These are phyloP conservation scores for Syzygium aromaticum DNA, from an alignment of 345 rosid genomes.

Conservation along the genomic window DNA sequence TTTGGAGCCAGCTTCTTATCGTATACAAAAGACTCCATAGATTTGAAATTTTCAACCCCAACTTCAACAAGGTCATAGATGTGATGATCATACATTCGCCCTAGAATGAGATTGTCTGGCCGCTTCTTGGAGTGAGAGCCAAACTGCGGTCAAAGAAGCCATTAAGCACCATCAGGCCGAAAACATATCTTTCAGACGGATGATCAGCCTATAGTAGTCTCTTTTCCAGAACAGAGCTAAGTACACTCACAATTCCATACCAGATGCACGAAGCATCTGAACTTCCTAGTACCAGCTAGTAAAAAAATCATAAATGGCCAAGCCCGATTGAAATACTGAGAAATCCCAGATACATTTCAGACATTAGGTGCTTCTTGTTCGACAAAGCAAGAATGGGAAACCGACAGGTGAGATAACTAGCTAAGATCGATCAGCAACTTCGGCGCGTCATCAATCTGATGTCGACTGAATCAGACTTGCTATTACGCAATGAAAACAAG, in stretches of 20 bases:
- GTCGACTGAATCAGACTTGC: neutral
- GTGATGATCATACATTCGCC: constrained; percentile 77
- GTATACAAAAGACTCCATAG: constrained; percentile 47
- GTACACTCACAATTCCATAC: neutral
- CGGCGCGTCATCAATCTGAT: neutral
- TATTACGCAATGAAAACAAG: neutral
- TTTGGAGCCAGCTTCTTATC: constrained; percentile 78
- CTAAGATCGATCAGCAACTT: neutral
- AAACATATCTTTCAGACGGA: neutral
- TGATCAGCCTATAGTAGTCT: neutral
- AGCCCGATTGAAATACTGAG: neutral
- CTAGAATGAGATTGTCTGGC: constrained; percentile 81
- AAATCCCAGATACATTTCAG: neutral
- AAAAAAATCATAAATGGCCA: neutral
- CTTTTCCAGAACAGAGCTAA: neutral
- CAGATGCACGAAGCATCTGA: neutral
- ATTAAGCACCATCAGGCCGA: neutral
- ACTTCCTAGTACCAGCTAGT: neutral
- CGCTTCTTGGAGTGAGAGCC: constrained; percentile 92
- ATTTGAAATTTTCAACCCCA: constrained; percentile 79
- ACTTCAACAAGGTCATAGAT: constrained; percentile 89
- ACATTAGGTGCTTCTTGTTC: neutral
- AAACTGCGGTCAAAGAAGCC: constrained; percentile 32
- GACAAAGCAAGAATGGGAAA: neutral
- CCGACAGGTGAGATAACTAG: neutral